Evolutionary conservation across 257 asterid species (phyloP).

Genomic region (Rehmannia glutinosa): DNA sequence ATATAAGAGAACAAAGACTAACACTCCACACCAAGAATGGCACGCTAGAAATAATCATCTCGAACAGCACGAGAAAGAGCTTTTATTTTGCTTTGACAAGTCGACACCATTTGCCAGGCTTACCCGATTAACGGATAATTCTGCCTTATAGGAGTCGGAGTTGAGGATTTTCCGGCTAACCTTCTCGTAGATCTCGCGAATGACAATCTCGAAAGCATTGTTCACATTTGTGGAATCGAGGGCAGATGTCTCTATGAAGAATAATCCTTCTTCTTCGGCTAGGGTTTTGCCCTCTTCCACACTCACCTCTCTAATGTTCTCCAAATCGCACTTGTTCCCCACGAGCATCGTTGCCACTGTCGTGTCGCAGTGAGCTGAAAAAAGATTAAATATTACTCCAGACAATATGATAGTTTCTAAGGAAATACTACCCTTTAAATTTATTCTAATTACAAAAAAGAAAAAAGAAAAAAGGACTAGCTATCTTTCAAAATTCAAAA

Average conservation of each 20-base stretch:
- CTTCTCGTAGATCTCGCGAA: slow-evolving; percentile 60
- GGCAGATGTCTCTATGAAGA: slow-evolving; percentile 79
- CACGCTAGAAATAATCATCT: slow-evolving; percentile 21
- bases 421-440: too few species aligned
- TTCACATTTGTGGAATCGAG: slow-evolving; percentile 64
- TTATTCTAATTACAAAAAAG: too few species aligned
- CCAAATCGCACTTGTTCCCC: slow-evolving; percentile 80
- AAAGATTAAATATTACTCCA: background rate
- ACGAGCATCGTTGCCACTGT: slow-evolving; percentile 62
- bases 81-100: slow-evolving; percentile 48
- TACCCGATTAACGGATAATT: slow-evolving; percentile 60
- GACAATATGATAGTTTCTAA: too few species aligned
- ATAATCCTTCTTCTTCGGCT: slow-evolving; percentile 71
- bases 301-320: slow-evolving; percentile 60
- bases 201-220: slow-evolving; percentile 65
- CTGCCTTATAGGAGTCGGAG: slow-evolving; percentile 67
- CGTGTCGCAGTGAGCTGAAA: slow-evolving; percentile 64
- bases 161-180: slow-evolving; percentile 57
- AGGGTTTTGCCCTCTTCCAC: slow-evolving; percentile 58
- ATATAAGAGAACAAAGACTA: background rate
- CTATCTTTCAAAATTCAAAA: too few species aligned
- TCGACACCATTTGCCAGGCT: slow-evolving; percentile 31
- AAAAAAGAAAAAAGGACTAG: too few species aligned
- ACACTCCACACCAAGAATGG: background rate
- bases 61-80: slow-evolving; percentile 51